These are phyloP conservation scores for Aegilops speltoides DNA, from an alignment of 176 grass and related monocot genomes.

Conservation along the genomic window DNA sequence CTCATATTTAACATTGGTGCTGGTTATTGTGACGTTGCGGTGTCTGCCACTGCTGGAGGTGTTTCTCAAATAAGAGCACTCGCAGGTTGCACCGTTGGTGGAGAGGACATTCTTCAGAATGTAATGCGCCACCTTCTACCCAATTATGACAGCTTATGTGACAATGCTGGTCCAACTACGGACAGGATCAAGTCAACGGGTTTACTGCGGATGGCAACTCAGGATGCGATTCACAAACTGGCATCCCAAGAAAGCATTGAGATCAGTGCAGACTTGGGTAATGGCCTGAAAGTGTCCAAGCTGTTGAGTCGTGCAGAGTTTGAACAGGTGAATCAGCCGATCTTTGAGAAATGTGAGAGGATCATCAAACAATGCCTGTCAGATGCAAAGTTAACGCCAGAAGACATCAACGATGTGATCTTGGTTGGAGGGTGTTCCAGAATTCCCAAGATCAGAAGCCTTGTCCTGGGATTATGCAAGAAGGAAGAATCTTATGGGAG, in stretches of 20 bases:
- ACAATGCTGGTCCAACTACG: constrained; percentile 38
- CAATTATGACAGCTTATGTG: constrained; percentile 45
- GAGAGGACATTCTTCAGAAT: constrained; percentile 74
- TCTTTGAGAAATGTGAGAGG: constrained; percentile 55
- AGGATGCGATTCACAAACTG: constrained; percentile 69
- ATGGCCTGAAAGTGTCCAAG: constrained; percentile 35
- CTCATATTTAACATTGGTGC: constrained; percentile 80
- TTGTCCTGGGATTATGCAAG: constrained; percentile 59
- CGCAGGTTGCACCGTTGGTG: constrained; percentile 50
- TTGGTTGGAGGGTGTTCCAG: constrained; percentile 67
- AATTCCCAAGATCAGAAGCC: constrained; percentile 55
- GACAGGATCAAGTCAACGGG: constrained; percentile 55
- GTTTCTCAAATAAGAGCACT: constrained; percentile 71
- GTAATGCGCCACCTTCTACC: constrained; percentile 55
- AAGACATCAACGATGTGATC: constrained; percentile 60
- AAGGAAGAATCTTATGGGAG: constrained; percentile 36
- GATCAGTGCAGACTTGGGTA: constrained; percentile 49
- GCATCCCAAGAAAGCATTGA: constrained; percentile 27
- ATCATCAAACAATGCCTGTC: constrained; percentile 52
- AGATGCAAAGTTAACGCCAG: constrained; percentile 48
- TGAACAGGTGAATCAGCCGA: constrained; percentile 39
- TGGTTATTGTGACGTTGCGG: constrained; percentile 61
- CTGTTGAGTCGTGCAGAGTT: constrained; percentile 46
- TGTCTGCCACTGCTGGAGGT: constrained; percentile 65
- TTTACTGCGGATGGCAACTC: constrained; percentile 44